phyloP scores from a whole-genome alignment of 2,329 filamentous ascomycete genomes.

The Paecilomyces variotii region DNA sequence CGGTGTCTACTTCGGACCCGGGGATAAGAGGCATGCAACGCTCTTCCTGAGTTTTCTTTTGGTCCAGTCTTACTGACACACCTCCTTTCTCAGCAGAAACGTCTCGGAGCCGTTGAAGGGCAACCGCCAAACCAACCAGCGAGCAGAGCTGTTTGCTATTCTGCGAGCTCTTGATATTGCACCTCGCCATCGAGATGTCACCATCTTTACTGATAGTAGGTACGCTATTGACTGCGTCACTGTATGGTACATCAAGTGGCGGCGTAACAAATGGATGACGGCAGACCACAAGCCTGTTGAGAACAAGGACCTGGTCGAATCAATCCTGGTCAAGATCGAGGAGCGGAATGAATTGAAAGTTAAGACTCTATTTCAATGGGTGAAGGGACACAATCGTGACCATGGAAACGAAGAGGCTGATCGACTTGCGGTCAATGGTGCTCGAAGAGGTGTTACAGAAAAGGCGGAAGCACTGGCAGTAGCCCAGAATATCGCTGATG shows the following conservation, averaged over 20 bases:
- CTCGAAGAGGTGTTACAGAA: slow-evolving; percentile 33
- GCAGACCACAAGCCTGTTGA: slow-evolving; percentile 62
- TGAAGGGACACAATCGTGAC: slow-evolving; percentile 73
- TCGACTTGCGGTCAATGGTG: slow-evolving; percentile 62
- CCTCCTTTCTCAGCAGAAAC: slow-evolving; percentile 42
- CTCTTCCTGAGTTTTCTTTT: slow-evolving; percentile 3
- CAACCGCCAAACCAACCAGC: slow-evolving; percentile 79
- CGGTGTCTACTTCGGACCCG: slow-evolving; percentile 57
- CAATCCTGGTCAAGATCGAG: slow-evolving; percentile 62
- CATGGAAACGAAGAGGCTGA: slow-evolving; percentile 76
- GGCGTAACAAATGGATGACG: slow-evolving; percentile 70
- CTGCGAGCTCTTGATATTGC: slow-evolving; percentile 72
- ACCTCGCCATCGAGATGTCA: slow-evolving; percentile 58
- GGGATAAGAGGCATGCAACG: slow-evolving; percentile 44
- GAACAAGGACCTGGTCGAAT: slow-evolving; percentile 76
- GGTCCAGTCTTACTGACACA: slow-evolving; percentile 16
- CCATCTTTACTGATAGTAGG: slow-evolving; percentile 80
- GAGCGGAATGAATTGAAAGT: slow-evolving; percentile 55
- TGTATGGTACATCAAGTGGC: slow-evolving; percentile 74
- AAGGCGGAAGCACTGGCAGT: slow-evolving; percentile 18
- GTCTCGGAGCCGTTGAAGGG: slow-evolving; percentile 70
- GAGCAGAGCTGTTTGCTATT: slow-evolving; percentile 88
- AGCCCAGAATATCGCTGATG: slow-evolving; percentile 16
- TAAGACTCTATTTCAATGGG: slow-evolving; percentile 70
- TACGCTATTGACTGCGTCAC: slow-evolving; percentile 88